Evolutionary conservation across 768 basidiomycete species (phyloP).

Genomic region (Hygrocybe punicea): DNA sequence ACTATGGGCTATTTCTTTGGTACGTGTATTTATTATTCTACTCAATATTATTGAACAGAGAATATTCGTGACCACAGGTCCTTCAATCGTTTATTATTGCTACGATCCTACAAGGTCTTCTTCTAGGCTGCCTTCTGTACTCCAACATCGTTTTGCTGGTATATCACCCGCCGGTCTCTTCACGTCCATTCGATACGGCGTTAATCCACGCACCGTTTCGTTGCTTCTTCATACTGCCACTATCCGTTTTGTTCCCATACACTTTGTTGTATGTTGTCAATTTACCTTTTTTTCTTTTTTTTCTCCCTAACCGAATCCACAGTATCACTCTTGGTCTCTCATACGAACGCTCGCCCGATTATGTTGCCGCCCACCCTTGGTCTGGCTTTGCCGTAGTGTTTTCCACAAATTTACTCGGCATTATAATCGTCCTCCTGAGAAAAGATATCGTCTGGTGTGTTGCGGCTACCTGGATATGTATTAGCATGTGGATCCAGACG

Average conservation of each 20-base stretch:
- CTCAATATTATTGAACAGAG: neutral
- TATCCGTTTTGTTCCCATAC: conserved; percentile 55
- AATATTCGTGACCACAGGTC: conserved; percentile 39
- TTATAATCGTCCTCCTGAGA: conserved; percentile 53
- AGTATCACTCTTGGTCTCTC: conserved; percentile 70
- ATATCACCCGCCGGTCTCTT: conserved; percentile 60
- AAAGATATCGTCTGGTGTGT: conserved; percentile 74
- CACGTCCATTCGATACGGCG: conserved; percentile 68
- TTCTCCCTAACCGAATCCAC: neutral
- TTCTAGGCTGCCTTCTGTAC: conserved; percentile 69
- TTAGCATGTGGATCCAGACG: conserved; percentile 56
- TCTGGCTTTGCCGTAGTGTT: conserved; percentile 69
- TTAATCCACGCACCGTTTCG: conserved; percentile 87
- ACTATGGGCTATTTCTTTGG: conserved; percentile 70
- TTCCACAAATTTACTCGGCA: conserved; percentile 56
- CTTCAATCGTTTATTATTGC: conserved; percentile 74
- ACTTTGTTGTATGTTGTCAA: conserved; percentile 61
- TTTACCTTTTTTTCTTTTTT: conserved; percentile 9
- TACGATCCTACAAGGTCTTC: conserved; percentile 68
- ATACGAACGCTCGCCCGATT: conserved; percentile 52
- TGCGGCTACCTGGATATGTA: conserved; percentile 70
- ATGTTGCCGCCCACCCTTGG: conserved; percentile 60
- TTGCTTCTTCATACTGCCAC: conserved; percentile 57
- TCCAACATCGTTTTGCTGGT: conserved; percentile 74
- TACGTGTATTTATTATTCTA: neutral